Conservation (phyloP, 148 eudicot genomes). For the Vaccinium myrtillus region DNA sequence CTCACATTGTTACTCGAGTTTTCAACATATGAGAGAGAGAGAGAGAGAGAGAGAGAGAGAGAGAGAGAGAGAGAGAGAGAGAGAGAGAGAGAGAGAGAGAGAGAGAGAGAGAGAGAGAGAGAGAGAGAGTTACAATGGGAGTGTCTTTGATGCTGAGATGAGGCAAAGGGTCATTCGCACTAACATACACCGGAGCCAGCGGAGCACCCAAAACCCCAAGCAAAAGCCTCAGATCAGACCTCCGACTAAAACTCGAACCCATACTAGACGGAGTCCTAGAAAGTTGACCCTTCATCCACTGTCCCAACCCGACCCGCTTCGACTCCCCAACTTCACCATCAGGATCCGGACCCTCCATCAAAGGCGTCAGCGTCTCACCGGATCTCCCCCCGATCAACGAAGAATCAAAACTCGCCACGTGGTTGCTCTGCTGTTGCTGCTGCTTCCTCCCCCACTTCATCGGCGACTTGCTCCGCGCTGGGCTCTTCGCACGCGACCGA, state of each 20-base stretch:
- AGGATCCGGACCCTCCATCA: conserved; percentile 84
- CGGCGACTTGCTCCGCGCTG: conserved; percentile 55
- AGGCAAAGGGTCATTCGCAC: conserved; percentile 38
- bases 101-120: neutral
- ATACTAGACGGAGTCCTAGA: conserved; percentile 34
- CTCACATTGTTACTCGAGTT: no score
- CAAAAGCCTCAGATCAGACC: conserved; percentile 52
- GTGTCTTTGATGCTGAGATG: conserved; percentile 57
- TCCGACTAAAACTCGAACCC: conserved; percentile 20
- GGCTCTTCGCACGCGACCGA: conserved; percentile 57
- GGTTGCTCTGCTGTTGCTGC: conserved; percentile 18
- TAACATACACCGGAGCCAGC: conserved; percentile 53
- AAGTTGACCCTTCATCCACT: conserved; percentile 34
- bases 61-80: neutral
- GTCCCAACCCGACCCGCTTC: conserved; percentile 45
- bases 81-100: neutral
- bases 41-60: neutral
- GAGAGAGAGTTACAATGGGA: conserved; percentile 40
- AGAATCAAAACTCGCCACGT: conserved; percentile 26
- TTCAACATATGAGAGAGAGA: neutral
- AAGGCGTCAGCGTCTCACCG: conserved; percentile 57
- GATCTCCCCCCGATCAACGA: conserved; percentile 35
- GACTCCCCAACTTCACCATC: conserved; percentile 42
- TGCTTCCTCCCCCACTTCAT: conserved; percentile 48
- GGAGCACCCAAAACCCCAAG: conserved; percentile 65